Percentiles rank a stretch among this genome's conserved stretches.
These are phyloP conservation scores for Nakazawaea siamensis DNA, from an alignment of 805 yeast species.

Conservation along the genomic window DNA sequence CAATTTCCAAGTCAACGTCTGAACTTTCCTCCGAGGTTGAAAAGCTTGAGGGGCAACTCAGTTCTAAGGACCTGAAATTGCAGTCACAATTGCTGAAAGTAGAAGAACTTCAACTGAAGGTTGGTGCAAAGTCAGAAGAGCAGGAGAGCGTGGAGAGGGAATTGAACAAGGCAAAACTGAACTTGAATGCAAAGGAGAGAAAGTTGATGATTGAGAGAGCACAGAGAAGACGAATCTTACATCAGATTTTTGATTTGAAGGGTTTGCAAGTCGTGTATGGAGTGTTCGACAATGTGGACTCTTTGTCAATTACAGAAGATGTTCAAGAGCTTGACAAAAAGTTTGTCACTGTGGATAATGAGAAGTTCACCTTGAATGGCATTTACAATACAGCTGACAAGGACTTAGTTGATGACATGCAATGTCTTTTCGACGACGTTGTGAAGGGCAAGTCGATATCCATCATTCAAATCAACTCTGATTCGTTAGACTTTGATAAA, in stretches of 20 bases:
- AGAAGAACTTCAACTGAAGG: not conserved
- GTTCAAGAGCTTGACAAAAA: not conserved
- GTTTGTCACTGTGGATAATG: no score
- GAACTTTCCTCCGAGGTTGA: no score
- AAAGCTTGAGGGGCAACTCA: not conserved
- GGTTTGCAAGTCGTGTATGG: constrained; percentile 6
- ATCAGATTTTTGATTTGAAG: constrained; percentile 4
- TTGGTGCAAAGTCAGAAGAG: not conserved
- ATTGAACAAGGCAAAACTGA: not conserved
- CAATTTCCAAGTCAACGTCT: no score
- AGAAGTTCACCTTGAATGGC: no score
- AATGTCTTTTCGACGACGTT: constrained; percentile 2
- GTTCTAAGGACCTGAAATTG: not conserved
- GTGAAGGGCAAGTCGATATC: no score
- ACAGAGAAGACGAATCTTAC: constrained; percentile 3
- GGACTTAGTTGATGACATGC: constrained; percentile 1
- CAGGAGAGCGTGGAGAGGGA: not conserved
- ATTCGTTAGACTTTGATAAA: no score
- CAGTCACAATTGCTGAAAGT: no score
- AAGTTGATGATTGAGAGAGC: constrained; percentile 1
- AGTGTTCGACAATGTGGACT: no score
- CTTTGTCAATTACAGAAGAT: no score
- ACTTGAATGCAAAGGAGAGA: not conserved
- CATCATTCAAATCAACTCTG: no score
- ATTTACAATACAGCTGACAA: no score